Conservation (phyloP, 768 basidiomycete genomes). For the Leucosporidium scottii region DNA sequence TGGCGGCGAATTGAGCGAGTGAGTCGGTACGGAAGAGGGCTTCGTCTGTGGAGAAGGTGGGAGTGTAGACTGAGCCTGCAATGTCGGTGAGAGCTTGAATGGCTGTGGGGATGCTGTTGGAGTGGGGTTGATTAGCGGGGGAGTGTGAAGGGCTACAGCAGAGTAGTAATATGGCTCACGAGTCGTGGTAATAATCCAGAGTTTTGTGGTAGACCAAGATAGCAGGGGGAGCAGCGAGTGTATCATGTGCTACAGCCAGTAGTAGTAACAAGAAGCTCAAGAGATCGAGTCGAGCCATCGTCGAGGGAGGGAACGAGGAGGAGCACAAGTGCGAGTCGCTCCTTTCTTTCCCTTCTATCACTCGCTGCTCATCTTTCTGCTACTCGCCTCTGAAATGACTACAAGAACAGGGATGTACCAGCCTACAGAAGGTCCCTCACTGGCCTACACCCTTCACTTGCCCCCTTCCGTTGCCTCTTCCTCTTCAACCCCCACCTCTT, state of each 20-base stretch:
- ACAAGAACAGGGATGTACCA: too few relatives aligned
- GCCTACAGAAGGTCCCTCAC: background rate
- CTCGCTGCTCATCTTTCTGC: too few relatives aligned
- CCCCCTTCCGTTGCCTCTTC: background rate
- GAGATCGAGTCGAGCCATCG: too few relatives aligned
- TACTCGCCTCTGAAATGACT: too few relatives aligned
- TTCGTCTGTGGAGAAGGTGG: conserved; percentile 41
- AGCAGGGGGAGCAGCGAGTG: background rate
- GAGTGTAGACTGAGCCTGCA: conserved; percentile 35
- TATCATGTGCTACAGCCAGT: background rate
- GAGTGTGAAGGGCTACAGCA: background rate
- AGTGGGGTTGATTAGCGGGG: too few relatives aligned
- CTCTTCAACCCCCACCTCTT: too few relatives aligned
- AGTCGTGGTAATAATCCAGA: conserved; percentile 43
- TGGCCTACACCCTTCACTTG: conserved; percentile 5
- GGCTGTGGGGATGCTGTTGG: conserved; percentile 41
- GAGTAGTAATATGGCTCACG: conserved; percentile 2
- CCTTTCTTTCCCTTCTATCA: background rate
- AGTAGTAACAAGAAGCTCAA: background rate
- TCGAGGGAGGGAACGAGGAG: too few relatives aligned
- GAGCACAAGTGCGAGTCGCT: background rate
- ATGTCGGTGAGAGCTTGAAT: conserved; percentile 38
- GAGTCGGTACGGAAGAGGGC: conserved; percentile 37
- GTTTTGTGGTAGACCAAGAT: conserved; percentile 41
- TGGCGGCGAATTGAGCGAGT: conserved; percentile 39